Evolutionary conservation across 2,329 filamentous ascomycete genomes (phyloP), one percentile per base, ranked within the genome.

Genomic region (Fusarium sulawesiense): DNA sequence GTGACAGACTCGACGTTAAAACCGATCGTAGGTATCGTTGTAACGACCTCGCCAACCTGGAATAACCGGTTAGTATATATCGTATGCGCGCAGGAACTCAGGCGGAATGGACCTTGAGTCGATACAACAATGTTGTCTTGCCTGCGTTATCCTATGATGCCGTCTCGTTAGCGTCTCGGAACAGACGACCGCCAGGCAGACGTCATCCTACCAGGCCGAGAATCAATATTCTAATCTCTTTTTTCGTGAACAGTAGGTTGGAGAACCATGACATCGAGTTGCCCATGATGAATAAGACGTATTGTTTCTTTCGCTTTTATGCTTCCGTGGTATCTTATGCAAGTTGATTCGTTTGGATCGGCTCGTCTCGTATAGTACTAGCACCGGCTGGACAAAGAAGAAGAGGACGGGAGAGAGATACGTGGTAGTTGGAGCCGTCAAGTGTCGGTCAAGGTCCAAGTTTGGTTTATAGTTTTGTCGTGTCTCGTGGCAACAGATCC

Each of bases 1-100:
- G 94, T 96, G 71, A 99, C 96, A 23, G 94, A 97, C 83, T 99
- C 96, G 76, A 99, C 96, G 81, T 99, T 99, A 87, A 99, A 99
- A 66, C 96, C 96, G 80, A 99, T 98, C 57, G 96, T 99, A 21
- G 96, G 96, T 86, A 98, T 98, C 76, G 96, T 99, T 67, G 96
- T 98, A 73, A 99, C 96, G 46, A 99, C 96, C 81, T 99, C 96
- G 79, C 96, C 96, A 78, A 99, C 97, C 93, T 98, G 32, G 79
- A 41, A 8, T 29, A 25, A 34, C 12, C n/a, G n/a, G 64, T 68
- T 56, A 75, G 71, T 50, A 54, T 27, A 37, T 23, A 47, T 64
- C 46, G 11, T 16, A 34, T 44, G 23, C 13, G 20, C 16, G 30
- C 32, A 32, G 20, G 18, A 21, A 49, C 23, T 40, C 25, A 44